A percentile compares a stretch with the other conserved stretches of the same genome.
These are phyloP conservation scores for Tolypocladium cylindrosporum DNA, from an alignment of 2,329 filamentous ascomycete genomes.

Conservation along the genomic window DNA sequence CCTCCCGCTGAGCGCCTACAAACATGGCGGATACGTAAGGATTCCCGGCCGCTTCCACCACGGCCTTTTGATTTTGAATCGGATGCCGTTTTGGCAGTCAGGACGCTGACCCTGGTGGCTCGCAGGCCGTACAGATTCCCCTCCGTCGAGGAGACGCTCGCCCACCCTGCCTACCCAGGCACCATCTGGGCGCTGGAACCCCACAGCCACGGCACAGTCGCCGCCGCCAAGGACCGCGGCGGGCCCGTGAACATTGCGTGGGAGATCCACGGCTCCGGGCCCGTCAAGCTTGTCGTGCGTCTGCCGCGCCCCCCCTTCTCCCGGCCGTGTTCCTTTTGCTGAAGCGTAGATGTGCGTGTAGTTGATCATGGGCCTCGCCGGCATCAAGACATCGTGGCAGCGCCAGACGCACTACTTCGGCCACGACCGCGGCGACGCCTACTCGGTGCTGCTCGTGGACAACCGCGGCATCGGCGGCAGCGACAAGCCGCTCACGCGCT, in stretches of 20 bases:
- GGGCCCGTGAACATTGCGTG: slow-evolving; percentile 69
- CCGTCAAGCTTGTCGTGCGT: slow-evolving; percentile 63
- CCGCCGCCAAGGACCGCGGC: slow-evolving; percentile 60
- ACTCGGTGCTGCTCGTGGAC: slow-evolving; percentile 68
- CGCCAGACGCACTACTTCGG: slow-evolving; percentile 76
- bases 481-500: slow-evolving; percentile 66
- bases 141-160: slow-evolving; percentile 46
- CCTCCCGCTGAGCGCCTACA: neutral
- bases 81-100: neutral
- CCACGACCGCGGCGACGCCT: slow-evolving; percentile 55
- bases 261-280: slow-evolving; percentile 70
- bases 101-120: neutral
- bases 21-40: neutral
- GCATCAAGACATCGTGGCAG: slow-evolving; percentile 62
- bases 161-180: slow-evolving; percentile 57
- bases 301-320: slow-evolving; percentile 2
- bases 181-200: slow-evolving; percentile 62
- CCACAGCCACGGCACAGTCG: slow-evolving; percentile 45
- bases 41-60: neutral
- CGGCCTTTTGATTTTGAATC: neutral
- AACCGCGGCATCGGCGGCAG: slow-evolving; percentile 78
- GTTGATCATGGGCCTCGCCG: slow-evolving; percentile 76
- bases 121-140: slow-evolving; percentile 17
- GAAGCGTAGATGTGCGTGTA: slow-evolving; percentile 20
- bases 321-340: neutral